Conservation (phyloP, 179 eudicot genomes). For the Corrigiola litoralis region DNA sequence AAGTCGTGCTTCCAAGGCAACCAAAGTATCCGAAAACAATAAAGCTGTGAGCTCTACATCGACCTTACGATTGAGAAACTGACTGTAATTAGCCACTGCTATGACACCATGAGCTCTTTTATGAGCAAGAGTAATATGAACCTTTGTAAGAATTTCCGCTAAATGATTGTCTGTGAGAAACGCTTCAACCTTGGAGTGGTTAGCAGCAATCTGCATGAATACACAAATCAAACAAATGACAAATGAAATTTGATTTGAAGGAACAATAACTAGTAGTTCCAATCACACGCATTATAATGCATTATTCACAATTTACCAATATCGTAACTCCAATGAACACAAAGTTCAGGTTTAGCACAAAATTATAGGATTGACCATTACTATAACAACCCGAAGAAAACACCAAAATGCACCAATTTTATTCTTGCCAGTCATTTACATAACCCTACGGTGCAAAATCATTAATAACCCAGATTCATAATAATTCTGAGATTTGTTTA, state of each 20-base stretch:
- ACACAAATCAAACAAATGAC: background rate
- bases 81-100: conserved; percentile 73
- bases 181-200: conserved; percentile 42
- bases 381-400: too few relatives aligned
- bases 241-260: background rate
- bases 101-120: conserved; percentile 83
- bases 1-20: conserved; percentile 70
- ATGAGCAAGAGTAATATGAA: conserved; percentile 90
- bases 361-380: too few relatives aligned
- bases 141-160: conserved; percentile 40
- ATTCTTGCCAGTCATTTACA: too few relatives aligned
- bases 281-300: too few relatives aligned
- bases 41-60: conserved; percentile 61
- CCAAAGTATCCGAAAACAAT: conserved; percentile 61
- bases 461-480: too few relatives aligned
- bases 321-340: too few relatives aligned
- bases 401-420: too few relatives aligned
- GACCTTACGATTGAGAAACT: conserved; percentile 46
- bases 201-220: conserved; percentile 44
- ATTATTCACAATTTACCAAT: too few relatives aligned
- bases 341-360: too few relatives aligned
- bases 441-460: too few relatives aligned
- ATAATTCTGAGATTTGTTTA: too few relatives aligned
- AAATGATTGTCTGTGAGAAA: conserved; percentile 46
- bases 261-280: too few relatives aligned